Evolutionary conservation across 2,329 filamentous ascomycete genomes (phyloP).

Genomic region (Trichoderma koningii): DNA sequence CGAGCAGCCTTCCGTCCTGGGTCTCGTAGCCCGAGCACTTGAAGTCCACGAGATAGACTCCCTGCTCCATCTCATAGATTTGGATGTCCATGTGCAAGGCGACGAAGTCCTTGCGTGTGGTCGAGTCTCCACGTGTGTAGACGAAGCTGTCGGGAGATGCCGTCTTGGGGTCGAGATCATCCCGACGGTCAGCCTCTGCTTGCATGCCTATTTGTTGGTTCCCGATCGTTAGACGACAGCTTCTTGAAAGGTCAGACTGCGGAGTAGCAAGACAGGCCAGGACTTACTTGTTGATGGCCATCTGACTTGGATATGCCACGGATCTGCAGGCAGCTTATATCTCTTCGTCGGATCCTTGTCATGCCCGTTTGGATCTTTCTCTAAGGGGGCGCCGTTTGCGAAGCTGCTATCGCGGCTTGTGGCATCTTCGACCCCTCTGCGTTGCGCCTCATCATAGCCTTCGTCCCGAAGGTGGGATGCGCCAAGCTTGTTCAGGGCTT

Average conservation of each 20-base stretch:
- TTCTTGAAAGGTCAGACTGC: background rate
- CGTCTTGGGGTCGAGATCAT: conserved; percentile 28
- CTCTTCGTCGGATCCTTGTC: conserved; percentile 58
- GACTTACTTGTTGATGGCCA: conserved; percentile 80
- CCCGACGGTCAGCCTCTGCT: conserved; percentile 10
- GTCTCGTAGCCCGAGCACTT: conserved; percentile 97
- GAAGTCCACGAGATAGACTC: conserved; percentile 96
- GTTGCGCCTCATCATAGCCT: conserved; percentile 54
- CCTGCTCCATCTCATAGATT: conserved; percentile 88
- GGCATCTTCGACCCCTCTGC: conserved; percentile 44
- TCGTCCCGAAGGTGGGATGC: conserved; percentile 81
- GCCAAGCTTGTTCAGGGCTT: conserved; percentile 82
- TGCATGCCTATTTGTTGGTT: conserved; percentile 13
- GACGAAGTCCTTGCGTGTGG: conserved; percentile 64
- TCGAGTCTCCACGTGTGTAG: conserved; percentile 41
- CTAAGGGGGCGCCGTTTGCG: conserved; percentile 40
- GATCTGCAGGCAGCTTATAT: conserved; percentile 87
- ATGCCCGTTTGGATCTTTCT: conserved; percentile 40
- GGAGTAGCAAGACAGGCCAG: background rate
- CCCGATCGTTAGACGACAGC: conserved; percentile 8
- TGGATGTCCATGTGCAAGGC: conserved; percentile 96
- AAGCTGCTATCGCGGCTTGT: conserved; percentile 46
- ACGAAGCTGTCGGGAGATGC: conserved; percentile 43
- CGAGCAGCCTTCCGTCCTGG: conserved; percentile 69
- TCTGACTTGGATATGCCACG: conserved; percentile 90